Percentiles rank a stretch among this genome's conserved stretches.
Evolutionary conservation across 2,329 filamentous ascomycete genomes (phyloP).

Genomic region (Stagonosporopsis cucurbitacearum): DNA sequence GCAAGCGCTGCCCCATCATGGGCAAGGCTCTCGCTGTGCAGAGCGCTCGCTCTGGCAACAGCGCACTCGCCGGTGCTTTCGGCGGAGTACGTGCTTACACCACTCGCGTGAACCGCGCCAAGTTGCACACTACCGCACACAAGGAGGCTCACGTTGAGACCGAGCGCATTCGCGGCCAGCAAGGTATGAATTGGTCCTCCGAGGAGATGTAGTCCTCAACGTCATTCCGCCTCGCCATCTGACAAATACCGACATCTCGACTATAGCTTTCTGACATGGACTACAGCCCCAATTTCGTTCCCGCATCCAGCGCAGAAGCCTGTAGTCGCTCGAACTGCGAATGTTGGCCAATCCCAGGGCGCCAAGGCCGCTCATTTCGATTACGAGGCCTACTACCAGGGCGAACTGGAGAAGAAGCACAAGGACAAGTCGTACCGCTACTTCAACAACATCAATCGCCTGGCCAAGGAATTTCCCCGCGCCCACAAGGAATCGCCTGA

Average conservation of each 20-base stretch:
- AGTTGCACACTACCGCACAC: constrained; percentile 79
- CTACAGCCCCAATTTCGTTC: constrained; percentile 39
- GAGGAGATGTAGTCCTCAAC: not conserved
- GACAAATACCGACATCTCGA: constrained; percentile 4
- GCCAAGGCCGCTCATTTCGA: constrained; percentile 72
- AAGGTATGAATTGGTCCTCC: constrained; percentile 49
- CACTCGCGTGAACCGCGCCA: constrained; percentile 66
- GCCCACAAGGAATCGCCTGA: constrained; percentile 86
- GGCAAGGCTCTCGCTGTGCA: constrained; percentile 95
- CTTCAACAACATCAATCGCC: constrained; percentile 99
- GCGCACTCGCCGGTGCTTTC: constrained; percentile 56
- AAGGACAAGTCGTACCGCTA: constrained; percentile 99
- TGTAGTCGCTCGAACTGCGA: constrained; percentile 27
- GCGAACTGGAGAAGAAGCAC: constrained; percentile 96
- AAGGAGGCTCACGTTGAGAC: constrained; percentile 80
- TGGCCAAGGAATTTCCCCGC: constrained; percentile 93
- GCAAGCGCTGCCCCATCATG: constrained; percentile 97
- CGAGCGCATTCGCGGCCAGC: constrained; percentile 42
- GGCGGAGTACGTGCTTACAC: constrained; percentile 58
- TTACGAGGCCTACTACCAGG: constrained; percentile 87
- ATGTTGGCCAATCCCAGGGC: constrained; percentile 54
- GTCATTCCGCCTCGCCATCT: constrained; percentile 11
- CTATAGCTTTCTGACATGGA: not conserved
- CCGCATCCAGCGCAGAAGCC: constrained; percentile 37
- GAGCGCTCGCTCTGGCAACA: constrained; percentile 58